Base-by-base conservation (phyloP, 2,329 filamentous ascomycete species). In the Neopestalotiopsis rosae region DNA sequence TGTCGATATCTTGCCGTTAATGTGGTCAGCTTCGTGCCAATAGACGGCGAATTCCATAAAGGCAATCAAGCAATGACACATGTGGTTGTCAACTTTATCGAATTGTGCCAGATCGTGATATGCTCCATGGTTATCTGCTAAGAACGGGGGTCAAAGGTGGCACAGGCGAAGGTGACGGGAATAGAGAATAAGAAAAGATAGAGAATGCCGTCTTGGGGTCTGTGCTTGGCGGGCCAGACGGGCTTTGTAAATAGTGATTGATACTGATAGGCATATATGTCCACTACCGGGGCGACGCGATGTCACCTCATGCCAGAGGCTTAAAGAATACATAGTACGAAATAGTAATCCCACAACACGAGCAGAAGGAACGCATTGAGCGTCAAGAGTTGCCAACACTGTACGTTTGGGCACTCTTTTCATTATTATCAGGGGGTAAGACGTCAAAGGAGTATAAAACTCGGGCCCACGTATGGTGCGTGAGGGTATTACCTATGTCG, bases 301-400 rank as follows among this genome's bases (percentile, higher is more conserved):
- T 64, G 61, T 64, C 34, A 64, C 61, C 61, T 64, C 40, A 24
- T 64, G 38, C 38, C 61, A 38, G 61, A 34, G 40, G 40, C 61
- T 64, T 7, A 52, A 52, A 52, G 45, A 52, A 52, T 52, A 52
- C 45, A 52, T 9, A 52, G 45, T 52, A n/a, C 45, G 17, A 20
- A 38, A 52, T 20, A 52, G 45, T 52, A 52, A 52, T 52, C n/a
- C n/a, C 45, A 52, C 6, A 52, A 52, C 45, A 52, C 45, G 45
- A 52, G 45, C 45, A 17, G 17, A n/a, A 24, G 14, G 7, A 17
- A 52, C 17, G 45, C 45, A 24, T n/a, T 52, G 45, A 52, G 17
- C 17, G 45, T 28, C 45, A 52, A 20, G 45, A 9, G n/a, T 52
- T 17, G 6, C 45, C 45, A n/a, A 52, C 7, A 17, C 5, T 14